Percentiles rank a stretch among this genome's conserved stretches.
phyloP scores from a whole-genome alignment of 257 asterid genomes.

The Fraxinus pennsylvanica region DNA sequence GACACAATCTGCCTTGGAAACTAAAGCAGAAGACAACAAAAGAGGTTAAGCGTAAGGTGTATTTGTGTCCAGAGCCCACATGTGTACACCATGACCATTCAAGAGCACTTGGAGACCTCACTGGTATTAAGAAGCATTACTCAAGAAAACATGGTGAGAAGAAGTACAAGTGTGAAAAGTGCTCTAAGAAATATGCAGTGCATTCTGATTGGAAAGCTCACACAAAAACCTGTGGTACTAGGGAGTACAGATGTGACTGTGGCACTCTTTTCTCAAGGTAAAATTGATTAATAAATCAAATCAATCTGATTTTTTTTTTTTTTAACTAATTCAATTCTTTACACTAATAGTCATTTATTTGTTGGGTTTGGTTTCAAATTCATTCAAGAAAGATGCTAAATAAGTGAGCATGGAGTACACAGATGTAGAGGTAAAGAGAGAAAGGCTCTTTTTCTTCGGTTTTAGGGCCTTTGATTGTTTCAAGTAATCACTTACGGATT shows the following conservation, averaged over 20 bases:
- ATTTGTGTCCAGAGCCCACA: slow-evolving; percentile 76
- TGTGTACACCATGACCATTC: slow-evolving; percentile 80
- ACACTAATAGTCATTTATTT: not conserved
- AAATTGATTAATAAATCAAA: not conserved
- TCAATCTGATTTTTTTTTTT: not conserved
- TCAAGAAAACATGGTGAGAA: slow-evolving; percentile 81
- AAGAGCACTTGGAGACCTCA: slow-evolving; percentile 82
- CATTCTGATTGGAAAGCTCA: slow-evolving; percentile 91
- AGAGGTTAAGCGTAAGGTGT: slow-evolving; percentile 61
- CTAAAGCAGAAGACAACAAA: slow-evolving; percentile 60
- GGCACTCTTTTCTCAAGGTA: slow-evolving; percentile 85
- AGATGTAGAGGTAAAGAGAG: not conserved
- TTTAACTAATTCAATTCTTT: not conserved
- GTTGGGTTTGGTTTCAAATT: not conserved
- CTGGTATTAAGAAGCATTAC: slow-evolving; percentile 80
- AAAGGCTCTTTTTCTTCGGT: not conserved
- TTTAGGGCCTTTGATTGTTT: slow-evolving; percentile 17
- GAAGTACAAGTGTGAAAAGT: slow-evolving; percentile 72
- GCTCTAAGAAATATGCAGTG: slow-evolving; percentile 81
- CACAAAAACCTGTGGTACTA: slow-evolving; percentile 67
- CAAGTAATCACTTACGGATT: slow-evolving; percentile 17
- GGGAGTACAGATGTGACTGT: slow-evolving; percentile 78
- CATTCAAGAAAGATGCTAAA: no score
- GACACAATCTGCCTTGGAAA: slow-evolving; percentile 85
- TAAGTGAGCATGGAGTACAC: no score